A percentile compares a stretch with the other conserved stretches of the same genome.
Evolutionary conservation across 2,329 filamentous ascomycete genomes (phyloP).

Genomic region (Aspergillus uvarum): DNA sequence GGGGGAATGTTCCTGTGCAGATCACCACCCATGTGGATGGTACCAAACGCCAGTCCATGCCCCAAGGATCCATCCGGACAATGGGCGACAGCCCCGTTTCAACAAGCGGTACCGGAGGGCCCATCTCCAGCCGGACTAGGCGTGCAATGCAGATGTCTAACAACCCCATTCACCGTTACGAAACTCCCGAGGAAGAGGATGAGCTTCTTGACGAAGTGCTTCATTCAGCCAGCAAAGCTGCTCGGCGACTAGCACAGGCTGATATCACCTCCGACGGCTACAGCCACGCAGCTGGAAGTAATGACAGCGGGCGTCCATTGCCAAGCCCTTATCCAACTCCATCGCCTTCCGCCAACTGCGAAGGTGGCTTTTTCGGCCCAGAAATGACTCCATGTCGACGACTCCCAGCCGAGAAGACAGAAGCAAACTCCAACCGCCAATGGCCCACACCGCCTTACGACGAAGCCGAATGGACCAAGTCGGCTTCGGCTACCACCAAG

Average conservation of each 20-base stretch:
- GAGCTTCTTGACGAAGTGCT: slow-evolving; percentile 90
- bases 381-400: slow-evolving; percentile 58
- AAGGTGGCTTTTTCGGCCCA: slow-evolving; percentile 70
- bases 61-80: slow-evolving; percentile 33
- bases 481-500: slow-evolving; percentile 76
- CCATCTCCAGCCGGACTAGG: slow-evolving; percentile 76
- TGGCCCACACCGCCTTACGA: slow-evolving; percentile 97
- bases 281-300: slow-evolving; percentile 30
- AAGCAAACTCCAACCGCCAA: slow-evolving; percentile 60
- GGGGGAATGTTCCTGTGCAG: slow-evolving; percentile 40
- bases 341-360: slow-evolving; percentile 79
- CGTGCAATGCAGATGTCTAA: slow-evolving; percentile 68
- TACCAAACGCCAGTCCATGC: slow-evolving; percentile 43
- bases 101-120: slow-evolving; percentile 36
- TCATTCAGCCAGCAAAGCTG: slow-evolving; percentile 71
- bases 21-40: slow-evolving; percentile 33
- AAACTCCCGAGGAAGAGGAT: slow-evolving; percentile 94
- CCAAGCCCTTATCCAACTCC: slow-evolving; percentile 66
- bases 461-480: slow-evolving; percentile 85
- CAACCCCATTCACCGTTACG: slow-evolving; percentile 79
- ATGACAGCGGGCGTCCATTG: slow-evolving; percentile 30
- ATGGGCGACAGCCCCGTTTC: slow-evolving; percentile 30
- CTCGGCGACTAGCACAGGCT: slow-evolving; percentile 64
- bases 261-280: slow-evolving; percentile 46
- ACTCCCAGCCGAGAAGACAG: slow-evolving; percentile 61